Evolutionary conservation across 2,329 filamentous ascomycete species (phyloP).

Genomic region (Fusarium tjaetaba): DNA sequence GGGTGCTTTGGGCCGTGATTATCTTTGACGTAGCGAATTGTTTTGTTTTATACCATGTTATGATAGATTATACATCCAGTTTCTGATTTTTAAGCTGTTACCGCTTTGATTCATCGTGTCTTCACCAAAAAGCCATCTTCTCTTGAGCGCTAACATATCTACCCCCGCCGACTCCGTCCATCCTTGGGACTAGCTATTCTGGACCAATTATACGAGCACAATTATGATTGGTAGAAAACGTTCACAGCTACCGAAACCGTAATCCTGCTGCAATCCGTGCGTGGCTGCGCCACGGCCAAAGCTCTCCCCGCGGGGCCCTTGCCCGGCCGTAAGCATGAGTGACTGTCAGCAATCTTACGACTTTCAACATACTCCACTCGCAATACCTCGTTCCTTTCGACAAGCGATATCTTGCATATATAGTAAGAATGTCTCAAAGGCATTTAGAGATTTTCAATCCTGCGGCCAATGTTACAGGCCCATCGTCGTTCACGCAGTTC

Average conservation of each 20-base stretch:
- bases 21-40: background rate
- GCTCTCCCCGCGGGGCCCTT: background rate
- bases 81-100: background rate
- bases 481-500: background rate
- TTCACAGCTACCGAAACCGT: background rate
- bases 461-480: accelerated
- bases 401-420: background rate
- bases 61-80: background rate
- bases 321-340: background rate
- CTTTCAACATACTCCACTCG: background rate
- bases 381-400: background rate
- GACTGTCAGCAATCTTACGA: background rate
- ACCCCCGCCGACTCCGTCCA: background rate
- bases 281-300: background rate
- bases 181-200: background rate
- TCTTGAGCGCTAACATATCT: background rate
- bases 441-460: background rate
- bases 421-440: background rate
- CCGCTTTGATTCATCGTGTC: too few species aligned
- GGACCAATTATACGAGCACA: background rate
- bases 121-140: background rate
- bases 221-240: background rate
- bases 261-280: background rate
- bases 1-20: background rate
- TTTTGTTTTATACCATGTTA: background rate